Evolutionary conservation across 176 grass and related monocot genomes (phyloP).

Genomic region (Secale cereale): DNA sequence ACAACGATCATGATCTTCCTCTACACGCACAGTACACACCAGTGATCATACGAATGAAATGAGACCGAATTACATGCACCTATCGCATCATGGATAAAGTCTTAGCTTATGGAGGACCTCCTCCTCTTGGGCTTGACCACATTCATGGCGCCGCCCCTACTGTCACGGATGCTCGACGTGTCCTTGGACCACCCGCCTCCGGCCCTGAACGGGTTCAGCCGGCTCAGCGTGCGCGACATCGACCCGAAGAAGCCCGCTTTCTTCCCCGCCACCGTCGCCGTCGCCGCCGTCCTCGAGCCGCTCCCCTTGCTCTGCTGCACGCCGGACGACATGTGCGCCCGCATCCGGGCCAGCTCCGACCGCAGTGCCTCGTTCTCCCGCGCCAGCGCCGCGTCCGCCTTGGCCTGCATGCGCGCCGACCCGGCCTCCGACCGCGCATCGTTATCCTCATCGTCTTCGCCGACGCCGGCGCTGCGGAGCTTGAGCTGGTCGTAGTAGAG

Average conservation of each 20-base stretch:
- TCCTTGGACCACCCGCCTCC: conserved; percentile 50
- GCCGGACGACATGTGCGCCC: conserved; percentile 46
- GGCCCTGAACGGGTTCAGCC: conserved; percentile 82
- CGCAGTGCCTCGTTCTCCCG: conserved; percentile 72
- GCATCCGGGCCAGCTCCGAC: conserved; percentile 56
- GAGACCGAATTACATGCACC: not conserved
- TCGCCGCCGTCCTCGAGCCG: not conserved
- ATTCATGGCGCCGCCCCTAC: not conserved
- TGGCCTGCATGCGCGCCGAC: conserved; percentile 24
- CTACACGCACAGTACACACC: not conserved
- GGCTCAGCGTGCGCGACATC: conserved; percentile 61
- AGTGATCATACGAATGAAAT: not conserved
- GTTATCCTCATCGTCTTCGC: not conserved
- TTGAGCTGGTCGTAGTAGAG: conserved; percentile 86
- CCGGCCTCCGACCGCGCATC: conserved; percentile 8
- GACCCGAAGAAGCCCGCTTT: conserved; percentile 55
- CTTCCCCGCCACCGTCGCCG: conserved; percentile 35
- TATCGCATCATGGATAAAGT: not conserved
- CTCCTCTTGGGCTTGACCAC: conserved; percentile 60
- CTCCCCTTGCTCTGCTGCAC: conserved; percentile 24
- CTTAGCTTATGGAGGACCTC: conserved; percentile 62
- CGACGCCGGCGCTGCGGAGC: conserved; percentile 14
- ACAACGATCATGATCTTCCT: not conserved
- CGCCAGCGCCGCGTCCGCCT: conserved; percentile 52
- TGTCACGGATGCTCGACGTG: conserved; percentile 36